A percentile compares a stretch with the other conserved stretches of the same genome.
Conservation (phyloP, 345 rosid species). For the Eucalyptus lansdowneana region DNA sequence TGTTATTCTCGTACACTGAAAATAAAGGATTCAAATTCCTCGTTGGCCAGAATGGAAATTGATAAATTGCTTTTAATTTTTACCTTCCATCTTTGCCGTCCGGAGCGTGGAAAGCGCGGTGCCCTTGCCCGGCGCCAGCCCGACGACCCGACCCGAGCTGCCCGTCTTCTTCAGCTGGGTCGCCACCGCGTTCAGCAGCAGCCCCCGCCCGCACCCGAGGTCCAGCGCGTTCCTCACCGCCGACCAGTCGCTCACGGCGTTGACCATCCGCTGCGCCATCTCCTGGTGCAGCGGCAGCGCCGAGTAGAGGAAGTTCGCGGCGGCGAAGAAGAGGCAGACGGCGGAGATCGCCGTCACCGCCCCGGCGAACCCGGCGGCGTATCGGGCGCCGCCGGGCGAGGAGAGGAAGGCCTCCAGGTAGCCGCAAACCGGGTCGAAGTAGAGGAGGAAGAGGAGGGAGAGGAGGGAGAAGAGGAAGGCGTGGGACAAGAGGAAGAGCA, state of each 20-base stretch:
- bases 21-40: neutral
- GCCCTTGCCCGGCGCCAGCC: slow-evolving; percentile 64
- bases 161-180: slow-evolving; percentile 92
- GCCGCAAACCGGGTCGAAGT: slow-evolving; percentile 53
- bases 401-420: slow-evolving; percentile 35
- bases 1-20: neutral
- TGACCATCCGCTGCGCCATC: slow-evolving; percentile 93
- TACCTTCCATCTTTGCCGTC: slow-evolving; percentile 90
- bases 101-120: slow-evolving; percentile 82
- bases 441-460: slow-evolving; percentile 53
- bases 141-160: slow-evolving; percentile 93
- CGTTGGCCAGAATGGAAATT: neutral
- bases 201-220: slow-evolving; percentile 89
- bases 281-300: slow-evolving; percentile 62
- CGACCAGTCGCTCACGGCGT: slow-evolving; percentile 83
- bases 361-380: slow-evolving; percentile 68
- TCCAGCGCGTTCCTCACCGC: slow-evolving; percentile 85
- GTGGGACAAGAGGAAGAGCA: slow-evolving; percentile 51
- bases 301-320: slow-evolving; percentile 82
- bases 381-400: slow-evolving; percentile 38
- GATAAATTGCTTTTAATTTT: neutral
- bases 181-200: slow-evolving; percentile 82
- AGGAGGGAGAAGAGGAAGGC: slow-evolving; percentile 58
- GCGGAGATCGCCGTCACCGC: slow-evolving; percentile 74
- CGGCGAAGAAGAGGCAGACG: slow-evolving; percentile 65